phyloP scores from a whole-genome alignment of 225 moss, liverwort and hornwort genomes.

The Climacium dendroides region DNA sequence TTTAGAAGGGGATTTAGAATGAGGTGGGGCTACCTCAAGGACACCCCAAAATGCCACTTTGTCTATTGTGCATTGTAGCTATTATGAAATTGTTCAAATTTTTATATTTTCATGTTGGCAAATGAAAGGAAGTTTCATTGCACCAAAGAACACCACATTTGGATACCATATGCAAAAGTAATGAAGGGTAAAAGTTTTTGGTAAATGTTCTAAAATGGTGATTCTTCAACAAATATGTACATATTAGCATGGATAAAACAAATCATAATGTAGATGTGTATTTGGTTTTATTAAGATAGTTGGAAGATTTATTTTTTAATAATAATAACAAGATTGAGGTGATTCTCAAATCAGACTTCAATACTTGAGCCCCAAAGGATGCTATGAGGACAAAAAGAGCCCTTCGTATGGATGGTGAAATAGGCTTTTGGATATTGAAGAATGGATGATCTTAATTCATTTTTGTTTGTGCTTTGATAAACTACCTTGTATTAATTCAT shows the following conservation, averaged over 20 bases:
- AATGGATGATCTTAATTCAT: not conserved
- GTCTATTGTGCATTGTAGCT: not conserved
- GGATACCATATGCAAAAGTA: not conserved
- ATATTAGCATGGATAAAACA: not conserved
- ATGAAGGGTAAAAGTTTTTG: not conserved
- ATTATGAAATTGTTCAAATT: not conserved
- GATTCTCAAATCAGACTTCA: not conserved
- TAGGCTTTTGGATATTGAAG: not conserved
- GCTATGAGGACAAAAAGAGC: not conserved
- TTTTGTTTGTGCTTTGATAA: too few relatives aligned
- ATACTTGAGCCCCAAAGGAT: not conserved
- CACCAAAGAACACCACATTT: accelerated
- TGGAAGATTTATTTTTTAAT: not conserved
- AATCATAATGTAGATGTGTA: accelerated
- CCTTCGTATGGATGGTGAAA: not conserved
- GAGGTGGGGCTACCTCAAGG: not conserved
- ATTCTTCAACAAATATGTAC: not conserved
- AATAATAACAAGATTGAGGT: accelerated
- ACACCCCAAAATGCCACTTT: not conserved
- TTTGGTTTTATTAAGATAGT: accelerated
- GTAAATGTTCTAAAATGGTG: not conserved
- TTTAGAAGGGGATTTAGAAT: accelerated
- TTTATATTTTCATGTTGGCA: not conserved
- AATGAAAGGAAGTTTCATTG: not conserved
- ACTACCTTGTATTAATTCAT: too few relatives aligned